Conservation (phyloP, 352 stramenopile genomes). For the Phytophthora foliorum region DNA sequence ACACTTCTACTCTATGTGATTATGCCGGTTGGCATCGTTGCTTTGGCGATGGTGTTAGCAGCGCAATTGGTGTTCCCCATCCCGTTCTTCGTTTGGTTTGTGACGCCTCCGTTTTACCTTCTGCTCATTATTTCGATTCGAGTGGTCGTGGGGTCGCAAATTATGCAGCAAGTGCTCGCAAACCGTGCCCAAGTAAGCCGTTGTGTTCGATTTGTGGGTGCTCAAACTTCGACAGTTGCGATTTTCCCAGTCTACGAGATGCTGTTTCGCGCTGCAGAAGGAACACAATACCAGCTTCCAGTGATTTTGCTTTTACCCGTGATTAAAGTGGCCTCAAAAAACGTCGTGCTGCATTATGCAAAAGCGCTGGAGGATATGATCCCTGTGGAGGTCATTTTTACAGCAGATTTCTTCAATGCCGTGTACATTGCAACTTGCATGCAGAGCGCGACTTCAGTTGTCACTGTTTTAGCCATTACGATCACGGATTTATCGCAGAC, state of each 20-base stretch:
- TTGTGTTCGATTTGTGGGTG: conserved; percentile 27
- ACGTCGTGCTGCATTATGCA: conserved; percentile 19
- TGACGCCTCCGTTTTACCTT: conserved; percentile 22
- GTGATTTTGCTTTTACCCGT: conserved; percentile 34
- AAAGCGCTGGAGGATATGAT: conserved; percentile 34
- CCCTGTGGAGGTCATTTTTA: conserved; percentile 34
- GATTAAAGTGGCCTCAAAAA: conserved; percentile 39
- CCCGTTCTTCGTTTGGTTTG: conserved; percentile 25
- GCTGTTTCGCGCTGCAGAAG: conserved; percentile 14
- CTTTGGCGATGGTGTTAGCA: conserved; percentile 12
- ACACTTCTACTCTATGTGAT: conserved; percentile 9
- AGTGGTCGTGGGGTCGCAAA: conserved; percentile 8
- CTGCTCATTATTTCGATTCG: conserved; percentile 20
- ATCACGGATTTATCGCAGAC: conserved; percentile 33
- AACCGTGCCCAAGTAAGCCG: conserved; percentile 19
- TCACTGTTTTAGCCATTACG: conserved; percentile 22
- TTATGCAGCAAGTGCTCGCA: conserved; percentile 13
- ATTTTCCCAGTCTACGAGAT: conserved; percentile 40
- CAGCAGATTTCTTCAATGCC: conserved; percentile 39
- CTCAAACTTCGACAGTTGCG: conserved; percentile 22
- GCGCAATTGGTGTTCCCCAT: conserved; percentile 32
- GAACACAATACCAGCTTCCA: conserved; percentile 11
- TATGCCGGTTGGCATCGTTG: neutral
- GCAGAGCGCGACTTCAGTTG: conserved; percentile 25
- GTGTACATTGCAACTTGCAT: conserved; percentile 37